Evolutionary conservation across 2,329 filamentous ascomycete genomes (phyloP).

Genomic region (Hypomyces perniciosus): DNA sequence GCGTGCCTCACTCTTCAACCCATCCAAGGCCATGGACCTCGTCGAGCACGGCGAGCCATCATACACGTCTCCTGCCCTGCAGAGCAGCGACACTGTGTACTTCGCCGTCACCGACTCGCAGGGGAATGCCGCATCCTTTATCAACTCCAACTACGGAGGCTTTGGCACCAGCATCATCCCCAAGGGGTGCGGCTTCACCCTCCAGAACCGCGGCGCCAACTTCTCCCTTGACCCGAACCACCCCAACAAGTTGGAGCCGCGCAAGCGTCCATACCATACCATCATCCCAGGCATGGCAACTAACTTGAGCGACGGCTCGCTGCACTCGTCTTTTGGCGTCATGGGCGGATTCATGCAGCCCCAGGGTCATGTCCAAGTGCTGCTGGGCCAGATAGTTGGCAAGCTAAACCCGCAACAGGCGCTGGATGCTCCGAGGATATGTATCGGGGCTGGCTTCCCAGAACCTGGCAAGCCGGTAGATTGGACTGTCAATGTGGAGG

Average conservation of each 20-base stretch:
- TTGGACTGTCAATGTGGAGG: slow-evolving; percentile 69
- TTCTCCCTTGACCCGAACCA: slow-evolving; percentile 68
- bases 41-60: slow-evolving; percentile 57
- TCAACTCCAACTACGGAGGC: slow-evolving; percentile 89
- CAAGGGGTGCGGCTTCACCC: slow-evolving; percentile 77
- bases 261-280: slow-evolving; percentile 92
- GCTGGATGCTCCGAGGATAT: slow-evolving; percentile 85
- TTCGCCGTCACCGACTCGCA: slow-evolving; percentile 75
- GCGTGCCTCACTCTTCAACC: slow-evolving; percentile 54
- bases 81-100: slow-evolving; percentile 89
- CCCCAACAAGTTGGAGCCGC: slow-evolving; percentile 72
- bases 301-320: slow-evolving; percentile 61
- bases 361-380: slow-evolving; percentile 88
- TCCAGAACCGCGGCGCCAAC: slow-evolving; percentile 89
- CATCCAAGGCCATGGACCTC: slow-evolving; percentile 52
- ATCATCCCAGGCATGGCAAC: slow-evolving; percentile 94
- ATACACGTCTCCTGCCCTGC: slow-evolving; percentile 64
- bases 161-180: slow-evolving; percentile 88
- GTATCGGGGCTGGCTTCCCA: slow-evolving; percentile 70
- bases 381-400: slow-evolving; percentile 84
- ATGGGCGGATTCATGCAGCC: slow-evolving; percentile 99
- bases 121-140: slow-evolving; percentile 92
- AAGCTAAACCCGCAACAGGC: slow-evolving; percentile 78
- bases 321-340: slow-evolving; percentile 87
- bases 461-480: slow-evolving; percentile 52